Percentiles rank a stretch among this genome's conserved stretches.
Conservation (phyloP, 192 early-diverging fungal genomes). For the Diversispora eburnea region DNA sequence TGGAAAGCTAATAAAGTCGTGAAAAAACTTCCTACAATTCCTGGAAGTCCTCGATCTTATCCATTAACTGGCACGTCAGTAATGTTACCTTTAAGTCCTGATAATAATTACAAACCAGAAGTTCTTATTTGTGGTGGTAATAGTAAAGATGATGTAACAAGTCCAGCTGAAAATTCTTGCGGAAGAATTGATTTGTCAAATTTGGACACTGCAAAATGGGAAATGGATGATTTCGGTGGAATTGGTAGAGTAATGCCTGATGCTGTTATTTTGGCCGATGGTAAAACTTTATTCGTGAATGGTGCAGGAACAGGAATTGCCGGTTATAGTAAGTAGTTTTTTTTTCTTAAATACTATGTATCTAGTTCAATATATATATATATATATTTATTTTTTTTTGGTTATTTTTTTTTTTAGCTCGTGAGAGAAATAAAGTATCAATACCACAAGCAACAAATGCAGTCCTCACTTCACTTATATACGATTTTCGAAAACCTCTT, state of each 20-base stretch:
- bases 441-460: conserved; percentile 36
- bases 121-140: conserved; percentile 63
- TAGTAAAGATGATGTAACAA: conserved; percentile 26
- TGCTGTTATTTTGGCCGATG: conserved; percentile 49
- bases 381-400: too few species aligned
- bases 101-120: conserved; percentile 53
- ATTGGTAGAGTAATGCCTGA: conserved; percentile 50
- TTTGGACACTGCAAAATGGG: conserved; percentile 41
- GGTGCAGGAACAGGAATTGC: conserved; percentile 57
- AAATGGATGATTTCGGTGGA: conserved; percentile 49
- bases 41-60: conserved; percentile 48
- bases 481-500: conserved; percentile 40
- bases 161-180: conserved; percentile 42
- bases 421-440: not conserved
- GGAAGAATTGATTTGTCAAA: conserved; percentile 47
- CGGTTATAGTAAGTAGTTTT: conserved; percentile 40
- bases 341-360: not conserved
- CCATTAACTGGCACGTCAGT: conserved; percentile 54
- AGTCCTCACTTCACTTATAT: conserved; percentile 48
- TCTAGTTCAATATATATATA: too few species aligned
- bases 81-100: conserved; percentile 52
- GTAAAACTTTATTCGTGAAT: conserved; percentile 59
- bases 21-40: conserved; percentile 43
- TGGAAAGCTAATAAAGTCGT: conserved; percentile 39
- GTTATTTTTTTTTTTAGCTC: not conserved